Evolutionary conservation across 257 asterid species (phyloP), one percentile per base, ranked within the genome.

Genomic region (Salvia splendens): DNA sequence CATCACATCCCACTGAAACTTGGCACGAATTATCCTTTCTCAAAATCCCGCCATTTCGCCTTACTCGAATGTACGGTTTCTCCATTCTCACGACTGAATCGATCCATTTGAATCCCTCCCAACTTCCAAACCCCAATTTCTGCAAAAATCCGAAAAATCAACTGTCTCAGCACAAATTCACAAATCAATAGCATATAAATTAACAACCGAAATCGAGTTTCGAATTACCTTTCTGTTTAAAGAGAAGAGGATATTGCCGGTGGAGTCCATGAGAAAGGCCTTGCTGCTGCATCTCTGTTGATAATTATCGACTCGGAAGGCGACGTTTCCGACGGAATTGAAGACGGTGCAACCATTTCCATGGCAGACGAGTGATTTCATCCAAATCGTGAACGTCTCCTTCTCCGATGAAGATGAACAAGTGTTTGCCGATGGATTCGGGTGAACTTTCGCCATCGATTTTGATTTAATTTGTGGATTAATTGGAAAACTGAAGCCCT

Each of bases 301-400:
- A 49, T 88, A 91, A 68, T 91, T 91, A 61, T 91, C 96, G 3
- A 91, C 89, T 7, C 97, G 88, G 43, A 79, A 91, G 10, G 47
- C 81, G 1, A 91, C 76, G 35, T 86, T 79, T 4, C 97, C 97
- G 5, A 71, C 73, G 4, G 97, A 86, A 40, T 85, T 67, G 14
- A 80, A 88, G 9, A 86, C 85, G 2, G 96, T 91, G 85, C 97
- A 91, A 0, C 97, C 97, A 67, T 86, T 88, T 43, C 95, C 87
- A 70, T 88, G 85, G 75, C 82, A 88, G 3, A 91, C 83, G 0
- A 91, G 87, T 8, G 97, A 91, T 48, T 91, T 91, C 95, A 91
- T 84, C 97, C 97, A 91, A 6, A 88, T 43, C 0, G 97, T 91
- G 60, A 75, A 86, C 9, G 73, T 78, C 71, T 86, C 83, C 68